These are phyloP conservation scores for Smittium culicis DNA, from an alignment of 371 early-diverging fungal species.

Conservation along the genomic window DNA sequence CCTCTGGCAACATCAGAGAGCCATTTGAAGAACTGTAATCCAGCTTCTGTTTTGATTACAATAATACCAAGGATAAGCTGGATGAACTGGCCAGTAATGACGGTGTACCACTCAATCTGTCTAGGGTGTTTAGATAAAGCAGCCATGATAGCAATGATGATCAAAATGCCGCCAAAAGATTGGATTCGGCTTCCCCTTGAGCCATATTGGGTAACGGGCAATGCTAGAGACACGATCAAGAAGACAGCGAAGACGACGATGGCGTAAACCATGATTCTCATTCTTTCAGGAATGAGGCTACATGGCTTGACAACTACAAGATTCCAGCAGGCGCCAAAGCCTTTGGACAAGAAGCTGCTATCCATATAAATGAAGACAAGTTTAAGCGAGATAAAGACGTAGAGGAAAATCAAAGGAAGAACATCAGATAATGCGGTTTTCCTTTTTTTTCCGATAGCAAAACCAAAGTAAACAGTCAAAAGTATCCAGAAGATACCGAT, in stretches of 20 bases:
- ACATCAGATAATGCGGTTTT: conserved; percentile 33
- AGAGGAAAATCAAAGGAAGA: conserved; percentile 36
- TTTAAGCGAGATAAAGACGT: conserved; percentile 42
- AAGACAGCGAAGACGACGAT: conserved; percentile 40
- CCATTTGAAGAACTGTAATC: conserved; percentile 62
- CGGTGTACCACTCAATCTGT: conserved; percentile 59
- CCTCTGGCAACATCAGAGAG: conserved; percentile 44
- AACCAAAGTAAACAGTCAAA: conserved; percentile 40
- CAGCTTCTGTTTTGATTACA: conserved; percentile 61
- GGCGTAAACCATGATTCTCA: conserved; percentile 23
- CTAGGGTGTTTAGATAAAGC: conserved; percentile 45
- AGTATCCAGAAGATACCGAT: conserved; percentile 28
- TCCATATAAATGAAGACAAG: conserved; percentile 40
- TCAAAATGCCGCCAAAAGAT: conserved; percentile 54
- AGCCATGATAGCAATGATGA: conserved; percentile 41
- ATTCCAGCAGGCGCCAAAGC: conserved; percentile 20
- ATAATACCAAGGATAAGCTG: conserved; percentile 71
- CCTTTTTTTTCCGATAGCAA: conserved; percentile 28
- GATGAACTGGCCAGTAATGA: conserved; percentile 52
- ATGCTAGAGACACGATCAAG: conserved; percentile 30
- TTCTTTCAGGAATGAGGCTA: conserved; percentile 14
- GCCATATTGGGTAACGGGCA: conserved; percentile 39
- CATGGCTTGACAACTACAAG: conserved; percentile 14
- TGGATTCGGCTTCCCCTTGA: conserved; percentile 54
- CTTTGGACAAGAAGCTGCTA: conserved; percentile 31